These are phyloP conservation scores for Amphibolis antarctica DNA, from an alignment of 106 monocot genomes.

Conservation along the genomic window DNA sequence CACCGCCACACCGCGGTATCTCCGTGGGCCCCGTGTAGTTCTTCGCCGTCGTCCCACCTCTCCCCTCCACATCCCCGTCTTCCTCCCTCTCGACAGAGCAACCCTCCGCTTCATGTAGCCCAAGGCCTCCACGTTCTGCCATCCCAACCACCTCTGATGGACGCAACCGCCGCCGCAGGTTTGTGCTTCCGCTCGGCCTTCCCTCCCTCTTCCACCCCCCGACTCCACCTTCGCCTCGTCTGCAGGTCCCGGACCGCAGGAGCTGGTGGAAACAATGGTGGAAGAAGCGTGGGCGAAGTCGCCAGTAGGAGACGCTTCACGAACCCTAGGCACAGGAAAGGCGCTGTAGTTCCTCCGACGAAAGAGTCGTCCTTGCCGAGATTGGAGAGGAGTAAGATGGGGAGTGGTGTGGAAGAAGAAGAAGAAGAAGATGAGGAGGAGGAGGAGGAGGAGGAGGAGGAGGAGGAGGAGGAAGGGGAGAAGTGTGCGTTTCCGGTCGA, in stretches of 20 bases:
- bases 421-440: no score
- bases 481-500: conserved; percentile 23
- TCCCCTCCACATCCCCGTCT: conserved; percentile 1
- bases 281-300: background rate
- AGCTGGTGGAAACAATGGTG: conserved; percentile 30
- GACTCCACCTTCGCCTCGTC: background rate
- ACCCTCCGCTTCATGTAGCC: background rate
- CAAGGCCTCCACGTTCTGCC: background rate
- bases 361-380: no score
- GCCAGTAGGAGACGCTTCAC: background rate
- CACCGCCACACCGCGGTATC: no score
- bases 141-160: background rate
- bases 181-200: background rate
- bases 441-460: conserved; percentile 40
- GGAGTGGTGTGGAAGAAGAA: background rate
- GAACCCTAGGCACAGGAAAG: background rate
- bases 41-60: conserved; percentile 1
- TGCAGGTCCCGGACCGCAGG: conserved; percentile 46
- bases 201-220: background rate
- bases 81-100: background rate
- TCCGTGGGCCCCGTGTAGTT: background rate
- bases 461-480: conserved; percentile 26
- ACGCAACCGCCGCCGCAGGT: background rate
- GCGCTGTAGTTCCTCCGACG: background rate
- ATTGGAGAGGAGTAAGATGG: no score